Base-by-base conservation (phyloP, 257 asterid genomes). In the Penstemon davidsonii region DNA sequence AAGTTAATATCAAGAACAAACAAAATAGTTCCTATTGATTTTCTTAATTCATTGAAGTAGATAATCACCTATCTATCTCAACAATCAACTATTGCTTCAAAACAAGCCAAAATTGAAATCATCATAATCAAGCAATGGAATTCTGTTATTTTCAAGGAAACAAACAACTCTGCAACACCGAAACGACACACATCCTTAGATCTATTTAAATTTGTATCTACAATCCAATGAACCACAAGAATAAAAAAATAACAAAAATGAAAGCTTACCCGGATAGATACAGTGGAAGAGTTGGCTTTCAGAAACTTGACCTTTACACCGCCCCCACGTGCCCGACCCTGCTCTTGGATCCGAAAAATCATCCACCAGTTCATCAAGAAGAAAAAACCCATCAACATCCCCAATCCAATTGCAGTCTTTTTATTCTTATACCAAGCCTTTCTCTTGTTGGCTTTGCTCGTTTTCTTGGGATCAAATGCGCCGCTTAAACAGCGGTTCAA, bases 341-440 rank as follows among this genome's bases (percentile, higher is more conserved):
- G 64, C 8, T 82, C 84, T 39, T 82, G 92, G 81, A 91, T 87
- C 88, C 95, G 84, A 33, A 75, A 82, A 73, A 94, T 76, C 88
- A 91, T 88, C 96, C 92, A 94, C 88, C 91, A 83, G 71, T 94
- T 86, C 74, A 81, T 66, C 10, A 69, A 12, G 62, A 94, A 75
- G 71, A 91, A 82, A 5, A 72, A 43, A 0, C 75, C 84, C 45
- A 91, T 19, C 67, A 89, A 62, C 45, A 76, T 25, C 45, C 63
- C 76, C 87, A 88, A 64, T 40, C 84, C 86, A 42, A 82, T 12
- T 44, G 37, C 55, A 25, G 71, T 13, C 67, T 62, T 55, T 61
- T 61, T 76, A 36, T 70, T 78, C 85, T 69, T 81, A 62, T 77
- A 77, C 87, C 92, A 84, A 12, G 73, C 42, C 55, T 53, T 83